These are phyloP conservation scores for Pseudocercospora musae DNA, from an alignment of 2,329 filamentous ascomycete species.

Conservation along the genomic window DNA sequence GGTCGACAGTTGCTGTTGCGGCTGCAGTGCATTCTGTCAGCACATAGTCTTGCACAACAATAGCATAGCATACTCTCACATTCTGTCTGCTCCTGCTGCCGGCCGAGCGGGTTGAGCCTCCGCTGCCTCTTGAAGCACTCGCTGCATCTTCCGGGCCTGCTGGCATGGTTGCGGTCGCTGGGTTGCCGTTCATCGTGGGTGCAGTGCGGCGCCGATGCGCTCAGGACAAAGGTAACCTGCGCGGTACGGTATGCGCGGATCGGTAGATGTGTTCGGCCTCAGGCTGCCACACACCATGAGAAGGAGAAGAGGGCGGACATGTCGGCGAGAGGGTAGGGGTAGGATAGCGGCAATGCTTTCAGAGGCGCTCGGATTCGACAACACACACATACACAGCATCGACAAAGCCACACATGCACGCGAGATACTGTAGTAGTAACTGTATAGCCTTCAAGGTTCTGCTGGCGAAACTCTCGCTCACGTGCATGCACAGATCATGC, in stretches of 20 bases:
- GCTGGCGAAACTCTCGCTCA: neutral
- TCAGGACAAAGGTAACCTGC: neutral
- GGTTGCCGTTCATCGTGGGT: constrained; percentile 18
- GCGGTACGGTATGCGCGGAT: too few species aligned
- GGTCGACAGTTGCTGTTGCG: constrained; percentile 78
- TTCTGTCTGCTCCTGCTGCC: constrained; percentile 28
- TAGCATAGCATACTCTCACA: constrained; percentile 18
- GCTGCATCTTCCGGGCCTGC: constrained; percentile 18
- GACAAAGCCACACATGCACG: too few species aligned
- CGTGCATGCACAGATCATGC: neutral
- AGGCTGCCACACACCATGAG: neutral
- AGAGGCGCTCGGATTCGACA: neutral
- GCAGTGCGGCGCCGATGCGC: neutral
- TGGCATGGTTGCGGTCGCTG: constrained; percentile 16
- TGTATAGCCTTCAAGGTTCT: too few species aligned
- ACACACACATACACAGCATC: too few species aligned
- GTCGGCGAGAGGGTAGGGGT: neutral
- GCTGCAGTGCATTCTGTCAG: constrained; percentile 42
- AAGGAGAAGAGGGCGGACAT: neutral
- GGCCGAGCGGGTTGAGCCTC: constrained; percentile 25
- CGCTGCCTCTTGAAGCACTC: constrained; percentile 26
- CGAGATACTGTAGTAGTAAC: too few species aligned
- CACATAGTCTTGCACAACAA: neutral
- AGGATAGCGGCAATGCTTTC: neutral
- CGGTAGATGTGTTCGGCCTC: neutral